These are phyloP conservation scores for Botrytis fabae DNA, from an alignment of 2,329 filamentous ascomycete genomes.

Conservation along the genomic window DNA sequence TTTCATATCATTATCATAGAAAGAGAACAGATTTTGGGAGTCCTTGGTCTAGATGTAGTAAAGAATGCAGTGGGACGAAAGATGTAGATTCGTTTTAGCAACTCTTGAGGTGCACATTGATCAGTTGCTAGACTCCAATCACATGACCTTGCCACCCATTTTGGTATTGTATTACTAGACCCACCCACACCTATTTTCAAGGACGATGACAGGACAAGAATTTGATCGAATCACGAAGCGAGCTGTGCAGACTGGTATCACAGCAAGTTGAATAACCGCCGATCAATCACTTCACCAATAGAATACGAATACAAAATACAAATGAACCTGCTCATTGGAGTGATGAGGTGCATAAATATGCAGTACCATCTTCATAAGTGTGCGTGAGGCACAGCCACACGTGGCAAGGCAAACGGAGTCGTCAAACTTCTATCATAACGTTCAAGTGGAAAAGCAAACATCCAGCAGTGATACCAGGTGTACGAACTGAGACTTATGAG, in stretches of 20 bases:
- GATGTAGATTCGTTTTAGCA: background rate
- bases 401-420: conserved; percentile 5
- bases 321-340: background rate
- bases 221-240: conserved; percentile 1
- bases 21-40: no score
- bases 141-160: background rate
- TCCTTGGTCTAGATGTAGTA: background rate
- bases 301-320: background rate
- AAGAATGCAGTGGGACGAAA: background rate
- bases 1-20: background rate
- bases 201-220: background rate
- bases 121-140: background rate
- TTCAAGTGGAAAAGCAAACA: conserved; percentile 8
- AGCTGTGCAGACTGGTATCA: background rate
- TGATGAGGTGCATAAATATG: conserved; percentile 11
- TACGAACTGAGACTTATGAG: background rate
- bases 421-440: background rate
- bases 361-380: conserved; percentile 3
- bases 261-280: background rate
- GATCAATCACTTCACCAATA: conserved; percentile 1
- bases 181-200: background rate
- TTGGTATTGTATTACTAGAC: background rate
- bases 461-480: background rate
- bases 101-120: background rate
- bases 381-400: conserved; percentile 18